Percentiles rank a stretch among this genome's conserved stretches.
These are phyloP conservation scores for Colletotrichum echinochloae DNA, from an alignment of 2,329 filamentous ascomycete genomes.

Conservation along the genomic window DNA sequence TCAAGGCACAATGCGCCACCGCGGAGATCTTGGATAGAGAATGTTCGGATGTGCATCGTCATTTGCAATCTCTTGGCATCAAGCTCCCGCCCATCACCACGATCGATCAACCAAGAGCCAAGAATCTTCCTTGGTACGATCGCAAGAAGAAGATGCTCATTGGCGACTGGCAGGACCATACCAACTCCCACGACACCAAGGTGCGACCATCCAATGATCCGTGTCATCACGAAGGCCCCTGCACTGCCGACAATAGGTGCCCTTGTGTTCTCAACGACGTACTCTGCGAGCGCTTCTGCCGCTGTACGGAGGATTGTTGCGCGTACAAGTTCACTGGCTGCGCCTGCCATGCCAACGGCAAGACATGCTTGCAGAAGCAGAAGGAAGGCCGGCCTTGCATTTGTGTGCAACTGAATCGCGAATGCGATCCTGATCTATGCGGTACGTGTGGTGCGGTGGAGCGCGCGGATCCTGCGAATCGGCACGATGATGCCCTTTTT, in stretches of 20 bases:
- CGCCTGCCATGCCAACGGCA: conserved; percentile 71
- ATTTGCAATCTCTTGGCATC: conserved; percentile 56
- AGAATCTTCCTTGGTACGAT: conserved; percentile 67
- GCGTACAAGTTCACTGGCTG: conserved; percentile 75
- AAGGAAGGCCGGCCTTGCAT: conserved; percentile 72
- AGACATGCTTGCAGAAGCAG: conserved; percentile 67
- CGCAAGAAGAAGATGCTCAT: conserved; percentile 65
- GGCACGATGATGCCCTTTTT: conserved; percentile 67
- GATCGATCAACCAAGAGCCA: conserved; percentile 51
- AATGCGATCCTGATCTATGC: conserved; percentile 85
- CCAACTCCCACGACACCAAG: conserved; percentile 66
- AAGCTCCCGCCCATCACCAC: conserved; percentile 45
- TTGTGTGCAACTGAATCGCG: conserved; percentile 78
- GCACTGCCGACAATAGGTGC: conserved; percentile 68
- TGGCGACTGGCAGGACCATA: conserved; percentile 68
- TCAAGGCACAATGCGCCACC: conserved; percentile 61
- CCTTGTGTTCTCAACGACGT: conserved; percentile 71
- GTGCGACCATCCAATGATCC: conserved; percentile 70
- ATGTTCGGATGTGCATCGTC: conserved; percentile 64
- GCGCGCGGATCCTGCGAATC: conserved; percentile 76
- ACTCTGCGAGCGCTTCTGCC: conserved; percentile 80
- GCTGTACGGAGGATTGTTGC: conserved; percentile 69
- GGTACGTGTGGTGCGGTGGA: conserved; percentile 76
- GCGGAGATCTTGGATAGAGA: conserved; percentile 62
- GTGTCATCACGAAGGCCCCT: conserved; percentile 77